These are phyloP conservation scores for Paraurostyla sp. DNA, from an alignment of 73 alveolate species.

Conservation along the genomic window DNA sequence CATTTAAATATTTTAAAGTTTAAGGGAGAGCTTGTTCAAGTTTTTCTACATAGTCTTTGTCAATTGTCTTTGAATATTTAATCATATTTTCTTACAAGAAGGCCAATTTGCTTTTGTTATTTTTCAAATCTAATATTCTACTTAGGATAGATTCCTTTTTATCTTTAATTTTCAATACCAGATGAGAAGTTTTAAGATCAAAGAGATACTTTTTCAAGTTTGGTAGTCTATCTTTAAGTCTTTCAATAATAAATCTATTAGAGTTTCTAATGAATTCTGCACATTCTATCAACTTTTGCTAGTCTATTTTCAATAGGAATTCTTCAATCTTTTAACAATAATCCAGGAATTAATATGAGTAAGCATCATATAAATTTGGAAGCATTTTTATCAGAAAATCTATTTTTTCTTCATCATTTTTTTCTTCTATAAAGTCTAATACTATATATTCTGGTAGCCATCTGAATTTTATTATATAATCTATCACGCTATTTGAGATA, in stretches of 20 bases:
- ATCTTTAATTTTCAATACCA: background rate
- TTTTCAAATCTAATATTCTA: background rate
- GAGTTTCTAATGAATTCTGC: no score
- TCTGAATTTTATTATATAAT: background rate
- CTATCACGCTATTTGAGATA: no score
- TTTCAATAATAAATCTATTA: background rate
- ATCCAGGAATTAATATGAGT: background rate
- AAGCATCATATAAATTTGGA: no score
- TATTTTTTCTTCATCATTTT: background rate
- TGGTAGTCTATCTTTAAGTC: background rate
- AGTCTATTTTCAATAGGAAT: no score
- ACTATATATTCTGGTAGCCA: background rate
- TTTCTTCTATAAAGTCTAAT: background rate
- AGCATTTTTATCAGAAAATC: no score
- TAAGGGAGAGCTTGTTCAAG: background rate
- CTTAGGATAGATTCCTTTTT: background rate
- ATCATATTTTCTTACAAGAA: background rate
- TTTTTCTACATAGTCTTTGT: background rate
- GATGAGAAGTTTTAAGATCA: background rate
- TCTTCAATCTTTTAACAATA: background rate
- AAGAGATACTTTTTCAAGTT: background rate
- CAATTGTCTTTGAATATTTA: background rate
- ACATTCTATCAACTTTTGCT: no score
- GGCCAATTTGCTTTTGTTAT: background rate
- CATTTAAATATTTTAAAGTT: background rate